Evolutionary conservation across 768 basidiomycete genomes (phyloP).

Genomic region (Strobilomyces dryophilus): DNA sequence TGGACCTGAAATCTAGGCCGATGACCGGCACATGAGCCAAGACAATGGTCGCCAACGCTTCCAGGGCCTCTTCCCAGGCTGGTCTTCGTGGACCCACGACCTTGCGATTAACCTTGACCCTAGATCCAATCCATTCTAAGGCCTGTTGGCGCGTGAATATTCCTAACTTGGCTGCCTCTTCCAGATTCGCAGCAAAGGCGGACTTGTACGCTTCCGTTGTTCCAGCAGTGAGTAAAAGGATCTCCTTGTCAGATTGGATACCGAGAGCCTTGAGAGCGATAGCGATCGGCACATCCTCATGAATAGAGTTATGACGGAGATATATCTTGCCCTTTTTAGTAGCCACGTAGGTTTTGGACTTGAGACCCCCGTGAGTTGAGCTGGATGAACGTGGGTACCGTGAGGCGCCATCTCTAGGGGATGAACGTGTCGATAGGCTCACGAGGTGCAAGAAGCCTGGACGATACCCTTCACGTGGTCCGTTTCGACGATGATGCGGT

Average conservation of each 20-base stretch:
- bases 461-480: slow-evolving; percentile 87
- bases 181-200: slow-evolving; percentile 86
- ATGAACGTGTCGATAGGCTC: slow-evolving; percentile 29
- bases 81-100: slow-evolving; percentile 80
- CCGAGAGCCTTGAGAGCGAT: slow-evolving; percentile 96
- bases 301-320: slow-evolving; percentile 94
- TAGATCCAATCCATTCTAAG: slow-evolving; percentile 89
- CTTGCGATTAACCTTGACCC: slow-evolving; percentile 83
- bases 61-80: slow-evolving; percentile 91
- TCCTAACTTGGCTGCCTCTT: slow-evolving; percentile 89
- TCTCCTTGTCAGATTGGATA: slow-evolving; percentile 96
- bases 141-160: slow-evolving; percentile 93
- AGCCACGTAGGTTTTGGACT: slow-evolving; percentile 96
- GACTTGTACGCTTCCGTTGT: slow-evolving; percentile 84
- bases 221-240: slow-evolving; percentile 89
- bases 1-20: slow-evolving; percentile 84
- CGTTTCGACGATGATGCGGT: slow-evolving; percentile 97
- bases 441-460: slow-evolving; percentile 96
- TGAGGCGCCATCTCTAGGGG: slow-evolving; percentile 7
- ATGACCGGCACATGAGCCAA: slow-evolving; percentile 93
- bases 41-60: slow-evolving; percentile 96
- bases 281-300: slow-evolving; percentile 95
- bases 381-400: slow-evolving; percentile 33
- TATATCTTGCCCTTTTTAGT: slow-evolving; percentile 95
- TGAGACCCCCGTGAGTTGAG: slow-evolving; percentile 78